Evolutionary conservation across 2,329 filamentous ascomycete species (phyloP).

Genomic region (Aspergillus sp.): DNA sequence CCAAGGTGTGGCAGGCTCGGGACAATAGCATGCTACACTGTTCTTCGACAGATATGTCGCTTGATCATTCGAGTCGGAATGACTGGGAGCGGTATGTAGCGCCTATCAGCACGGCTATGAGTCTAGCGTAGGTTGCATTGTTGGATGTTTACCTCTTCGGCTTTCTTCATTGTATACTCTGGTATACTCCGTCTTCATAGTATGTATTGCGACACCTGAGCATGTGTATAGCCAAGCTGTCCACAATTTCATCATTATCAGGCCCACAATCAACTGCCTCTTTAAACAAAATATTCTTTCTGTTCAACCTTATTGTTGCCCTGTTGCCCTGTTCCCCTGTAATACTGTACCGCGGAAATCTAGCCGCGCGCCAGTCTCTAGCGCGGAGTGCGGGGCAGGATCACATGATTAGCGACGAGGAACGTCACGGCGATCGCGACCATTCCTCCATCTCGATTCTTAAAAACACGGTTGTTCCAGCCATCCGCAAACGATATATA

Average conservation of each 20-base stretch:
- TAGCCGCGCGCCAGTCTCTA: not conserved
- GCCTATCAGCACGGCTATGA: slow-evolving; percentile 36
- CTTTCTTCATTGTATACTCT: no score
- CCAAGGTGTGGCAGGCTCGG: slow-evolving; percentile 41
- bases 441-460: not conserved
- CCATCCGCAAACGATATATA: not conserved
- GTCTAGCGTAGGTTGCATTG: slow-evolving; percentile 25
- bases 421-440: slow-evolving; percentile 8
- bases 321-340: not conserved
- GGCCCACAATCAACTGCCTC: no score
- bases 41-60: slow-evolving; percentile 7
- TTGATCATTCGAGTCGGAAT: slow-evolving; percentile 19
- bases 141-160: no score
- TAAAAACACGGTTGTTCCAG: not conserved
- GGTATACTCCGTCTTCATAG: no score
- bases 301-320: no score
- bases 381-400: slow-evolving; percentile 3
- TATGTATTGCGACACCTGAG: no score
- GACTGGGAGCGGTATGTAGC: slow-evolving; percentile 39
- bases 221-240: not conserved
- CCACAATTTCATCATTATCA: no score
- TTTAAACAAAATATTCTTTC: no score
- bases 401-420: slow-evolving; percentile 2
- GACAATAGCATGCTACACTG: slow-evolving; percentile 28
- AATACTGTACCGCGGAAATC: not conserved